Percentiles rank a stretch among this genome's conserved stretches.
phyloP scores from a whole-genome alignment of 1,139 yeast genomes.

The Diutina mesorugosa region DNA sequence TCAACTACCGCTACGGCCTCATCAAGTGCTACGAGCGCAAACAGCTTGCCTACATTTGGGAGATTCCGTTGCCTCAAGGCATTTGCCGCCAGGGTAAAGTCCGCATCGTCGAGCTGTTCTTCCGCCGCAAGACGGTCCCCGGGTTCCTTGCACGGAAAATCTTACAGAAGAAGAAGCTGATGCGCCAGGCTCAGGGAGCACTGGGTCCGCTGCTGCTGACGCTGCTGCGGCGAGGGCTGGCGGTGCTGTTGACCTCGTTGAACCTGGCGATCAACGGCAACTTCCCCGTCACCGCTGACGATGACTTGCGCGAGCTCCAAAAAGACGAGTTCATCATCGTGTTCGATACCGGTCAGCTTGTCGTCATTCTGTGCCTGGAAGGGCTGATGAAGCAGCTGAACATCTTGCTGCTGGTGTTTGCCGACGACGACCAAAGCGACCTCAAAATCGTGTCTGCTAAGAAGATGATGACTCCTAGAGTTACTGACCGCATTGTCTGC shows the following conservation, averaged over 20 bases:
- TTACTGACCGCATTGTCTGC: constrained; percentile 58
- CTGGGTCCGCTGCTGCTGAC: background rate
- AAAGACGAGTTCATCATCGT: background rate
- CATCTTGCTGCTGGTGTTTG: constrained; percentile 2
- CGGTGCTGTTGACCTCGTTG: background rate
- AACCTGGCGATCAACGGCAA: background rate
- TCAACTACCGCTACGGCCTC: constrained; percentile 34
- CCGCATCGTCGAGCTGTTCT: constrained; percentile 42
- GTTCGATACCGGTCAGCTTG: background rate
- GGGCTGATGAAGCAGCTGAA: background rate
- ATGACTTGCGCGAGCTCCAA: background rate
- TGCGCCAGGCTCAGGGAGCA: background rate
- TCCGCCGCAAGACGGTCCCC: constrained; percentile 41
- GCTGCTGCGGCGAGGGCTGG: constrained; percentile 2
- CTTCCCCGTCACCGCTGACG: background rate
- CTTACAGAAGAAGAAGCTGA: constrained; percentile 12
- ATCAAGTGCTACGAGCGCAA: constrained; percentile 49
- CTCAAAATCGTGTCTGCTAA: constrained; percentile 34
- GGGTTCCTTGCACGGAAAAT: constrained; percentile 36
- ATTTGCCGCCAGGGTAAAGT: constrained; percentile 10
- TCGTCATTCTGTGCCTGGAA: background rate
- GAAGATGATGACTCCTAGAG: constrained; percentile 55
- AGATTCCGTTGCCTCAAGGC: constrained; percentile 13
- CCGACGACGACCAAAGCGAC: constrained; percentile 4
- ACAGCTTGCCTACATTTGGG: constrained; percentile 43